Conservation (phyloP, 2,329 filamentous ascomycete species). For the Aspergillus versicolor region DNA sequence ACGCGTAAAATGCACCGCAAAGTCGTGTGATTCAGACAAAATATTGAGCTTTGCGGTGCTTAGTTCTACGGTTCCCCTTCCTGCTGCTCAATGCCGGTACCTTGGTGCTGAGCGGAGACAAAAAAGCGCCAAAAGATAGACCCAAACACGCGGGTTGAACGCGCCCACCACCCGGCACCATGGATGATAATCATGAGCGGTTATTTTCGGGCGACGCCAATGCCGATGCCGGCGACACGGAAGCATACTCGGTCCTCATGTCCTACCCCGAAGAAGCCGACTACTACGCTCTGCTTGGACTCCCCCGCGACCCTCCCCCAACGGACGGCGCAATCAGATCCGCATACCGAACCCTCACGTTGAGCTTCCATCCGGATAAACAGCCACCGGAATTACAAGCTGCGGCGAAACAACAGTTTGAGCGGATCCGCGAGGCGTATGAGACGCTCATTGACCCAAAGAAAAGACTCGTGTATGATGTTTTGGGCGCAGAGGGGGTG, state of each 20-base stretch:
- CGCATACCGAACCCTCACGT: slow-evolving; percentile 43
- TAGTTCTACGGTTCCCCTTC: not conserved
- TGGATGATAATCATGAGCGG: not conserved
- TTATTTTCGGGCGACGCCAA: not conserved
- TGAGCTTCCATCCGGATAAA: slow-evolving; percentile 48
- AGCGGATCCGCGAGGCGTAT: slow-evolving; percentile 41
- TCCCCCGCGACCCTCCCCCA: slow-evolving; percentile 40
- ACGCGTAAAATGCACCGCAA: slow-evolving; percentile 1
- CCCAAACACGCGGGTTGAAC: not conserved
- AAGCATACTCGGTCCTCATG: slow-evolving; percentile 25
- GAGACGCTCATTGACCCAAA: slow-evolving; percentile 41
- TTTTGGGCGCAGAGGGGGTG: slow-evolving; percentile 43
- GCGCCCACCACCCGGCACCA: not conserved
- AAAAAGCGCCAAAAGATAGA: not conserved
- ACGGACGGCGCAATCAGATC: slow-evolving; percentile 43
- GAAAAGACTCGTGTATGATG: slow-evolving; percentile 45
- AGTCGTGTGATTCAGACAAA: not conserved
- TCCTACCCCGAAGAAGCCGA: slow-evolving; percentile 37
- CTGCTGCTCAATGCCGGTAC: not conserved
- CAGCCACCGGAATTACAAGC: slow-evolving; percentile 40
- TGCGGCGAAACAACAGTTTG: slow-evolving; percentile 39
- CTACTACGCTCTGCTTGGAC: slow-evolving; percentile 44
- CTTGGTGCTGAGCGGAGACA: not conserved
- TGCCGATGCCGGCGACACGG: slow-evolving; percentile 8
- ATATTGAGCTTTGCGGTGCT: not conserved